phyloP scores from a whole-genome alignment of 2,329 filamentous ascomycete species.

The Alternaria gaisen region DNA sequence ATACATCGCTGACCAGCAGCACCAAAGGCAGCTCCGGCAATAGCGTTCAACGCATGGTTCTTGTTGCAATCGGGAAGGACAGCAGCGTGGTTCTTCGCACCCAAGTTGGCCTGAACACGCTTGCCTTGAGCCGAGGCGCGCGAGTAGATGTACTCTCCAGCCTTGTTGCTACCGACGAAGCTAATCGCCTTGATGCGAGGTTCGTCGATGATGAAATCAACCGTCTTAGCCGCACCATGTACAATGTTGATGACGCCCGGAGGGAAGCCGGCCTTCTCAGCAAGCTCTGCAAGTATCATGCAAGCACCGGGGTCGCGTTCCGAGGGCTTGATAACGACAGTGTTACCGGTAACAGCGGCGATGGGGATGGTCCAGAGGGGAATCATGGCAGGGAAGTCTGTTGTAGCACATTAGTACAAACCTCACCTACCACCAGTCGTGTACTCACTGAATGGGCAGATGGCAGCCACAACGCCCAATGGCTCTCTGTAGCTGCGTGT shows the following conservation, averaged over 20 bases:
- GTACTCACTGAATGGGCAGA: slow-evolving; percentile 82
- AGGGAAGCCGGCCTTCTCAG: slow-evolving; percentile 81
- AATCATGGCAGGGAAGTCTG: slow-evolving; percentile 92
- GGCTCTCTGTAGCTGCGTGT: slow-evolving; percentile 84
- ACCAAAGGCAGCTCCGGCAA: slow-evolving; percentile 84
- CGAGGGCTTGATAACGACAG: slow-evolving; percentile 83
- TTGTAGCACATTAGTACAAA: slow-evolving; percentile 32
- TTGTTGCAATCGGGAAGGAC: slow-evolving; percentile 88
- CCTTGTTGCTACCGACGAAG: slow-evolving; percentile 88
- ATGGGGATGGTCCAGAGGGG: slow-evolving; percentile 91
- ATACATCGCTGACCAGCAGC: slow-evolving; percentile 88
- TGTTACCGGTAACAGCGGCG: slow-evolving; percentile 84
- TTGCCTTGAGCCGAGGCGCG: slow-evolving; percentile 85
- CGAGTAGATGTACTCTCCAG: slow-evolving; percentile 84
- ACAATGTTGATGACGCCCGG: slow-evolving; percentile 84
- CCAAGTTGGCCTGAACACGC: slow-evolving; percentile 86
- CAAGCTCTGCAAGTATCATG: slow-evolving; percentile 85
- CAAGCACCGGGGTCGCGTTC: slow-evolving; percentile 84
- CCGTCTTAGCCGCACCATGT: slow-evolving; percentile 80
- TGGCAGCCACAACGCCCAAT: slow-evolving; percentile 80
- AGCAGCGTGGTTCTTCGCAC: slow-evolving; percentile 88
- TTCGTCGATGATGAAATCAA: slow-evolving; percentile 87
- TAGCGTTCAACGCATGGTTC: slow-evolving; percentile 86
- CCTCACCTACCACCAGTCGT: background rate
- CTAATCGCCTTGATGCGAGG: slow-evolving; percentile 85